A percentile compares a stretch with the other conserved stretches of the same genome.
These are phyloP conservation scores for Apiotrichum montevideense DNA, from an alignment of 1,284 basidiomycete genomes.

Conservation along the genomic window DNA sequence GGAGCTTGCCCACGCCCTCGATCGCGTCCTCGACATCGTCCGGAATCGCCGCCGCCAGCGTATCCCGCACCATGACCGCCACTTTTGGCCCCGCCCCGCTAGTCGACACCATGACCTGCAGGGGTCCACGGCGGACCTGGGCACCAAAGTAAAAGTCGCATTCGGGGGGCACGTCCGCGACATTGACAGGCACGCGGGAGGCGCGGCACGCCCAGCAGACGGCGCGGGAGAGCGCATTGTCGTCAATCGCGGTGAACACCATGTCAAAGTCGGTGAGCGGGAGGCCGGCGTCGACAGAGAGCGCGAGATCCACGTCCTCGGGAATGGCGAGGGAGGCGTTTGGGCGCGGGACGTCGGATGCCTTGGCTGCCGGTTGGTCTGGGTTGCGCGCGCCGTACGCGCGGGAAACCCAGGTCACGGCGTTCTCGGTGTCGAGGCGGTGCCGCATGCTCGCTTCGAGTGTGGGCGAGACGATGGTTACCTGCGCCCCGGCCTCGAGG, in stretches of 20 bases:
- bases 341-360: slow-evolving; percentile 22
- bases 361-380: slow-evolving; percentile 1
- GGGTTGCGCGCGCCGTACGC: slow-evolving; percentile 49
- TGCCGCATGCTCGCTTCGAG: slow-evolving; percentile 50
- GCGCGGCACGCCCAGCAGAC: slow-evolving; percentile 69
- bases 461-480: slow-evolving; percentile 48
- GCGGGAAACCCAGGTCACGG: slow-evolving; percentile 67
- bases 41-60: slow-evolving; percentile 66
- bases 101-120: slow-evolving; percentile 95
- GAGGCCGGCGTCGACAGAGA: slow-evolving; percentile 23
- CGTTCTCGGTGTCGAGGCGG: slow-evolving; percentile 47
- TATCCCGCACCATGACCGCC: slow-evolving; percentile 71
- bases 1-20: slow-evolving; percentile 59
- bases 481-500: slow-evolving; percentile 46
- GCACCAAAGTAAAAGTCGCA: slow-evolving; percentile 99
- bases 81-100: slow-evolving; percentile 86
- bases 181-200: slow-evolving; percentile 78
- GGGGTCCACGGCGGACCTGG: slow-evolving; percentile 79
- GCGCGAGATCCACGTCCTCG: slow-evolving; percentile 15
- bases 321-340: slow-evolving; percentile 40
- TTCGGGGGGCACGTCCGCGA: slow-evolving; percentile 87
- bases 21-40: slow-evolving; percentile 74
- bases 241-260: slow-evolving; percentile 92
- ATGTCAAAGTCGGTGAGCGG: slow-evolving; percentile 61
- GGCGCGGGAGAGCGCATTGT: slow-evolving; percentile 60